Base-by-base conservation (phyloP, 768 basidiomycete genomes). In the Rhodotorula taiwanensis region DNA sequence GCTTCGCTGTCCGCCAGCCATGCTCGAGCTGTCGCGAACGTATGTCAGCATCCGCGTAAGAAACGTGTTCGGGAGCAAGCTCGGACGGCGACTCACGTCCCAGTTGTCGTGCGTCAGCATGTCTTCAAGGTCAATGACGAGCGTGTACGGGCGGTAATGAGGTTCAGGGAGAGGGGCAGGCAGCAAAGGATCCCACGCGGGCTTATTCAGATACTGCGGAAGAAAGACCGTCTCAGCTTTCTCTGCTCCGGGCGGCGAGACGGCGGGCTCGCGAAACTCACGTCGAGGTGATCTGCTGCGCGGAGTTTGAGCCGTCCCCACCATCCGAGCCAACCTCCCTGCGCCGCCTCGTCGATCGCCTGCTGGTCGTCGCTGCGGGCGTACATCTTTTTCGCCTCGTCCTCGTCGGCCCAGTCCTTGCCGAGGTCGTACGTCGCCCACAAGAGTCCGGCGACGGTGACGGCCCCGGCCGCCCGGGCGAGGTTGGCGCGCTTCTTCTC, bases 1-100 rank as follows among this genome's bases (percentile, higher is more conserved):
- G 84, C 78, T 98, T 99, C 9, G 93, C 94, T 5, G 94, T 97
- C 69, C 90, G 81, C 94, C 95, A 99, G 55, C 95, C 95, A 72
- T 89, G 81, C 77, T 89, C 83, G 58, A 93, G 84, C 91, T 95
- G 63, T 39, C 23, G 23, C 20, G 16, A 2, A 4, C 30, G 30
- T 11, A 21, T 9, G 34, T 27, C 15, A 14, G 25, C 31, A 18
- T 5, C 5, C 16, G 13, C 18, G 20, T 39, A 5, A 27, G 30
- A 20, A 25, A 36, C 9, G n/a, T 34, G 16, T 39, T 16, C 36
- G n/a, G n/a, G n/a, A n/a, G n/a, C n/a, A n/a, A n/a, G n/a, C 36
- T 39, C 8, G 57, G 28, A 23, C 25, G 21, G 25, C 8, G 27
- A 84, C 92, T 75, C 73, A 95, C 93, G 81, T 95, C 91, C 95